These are phyloP conservation scores for Xerocomellus chrysenteron DNA, from an alignment of 768 basidiomycete species.

Conservation along the genomic window DNA sequence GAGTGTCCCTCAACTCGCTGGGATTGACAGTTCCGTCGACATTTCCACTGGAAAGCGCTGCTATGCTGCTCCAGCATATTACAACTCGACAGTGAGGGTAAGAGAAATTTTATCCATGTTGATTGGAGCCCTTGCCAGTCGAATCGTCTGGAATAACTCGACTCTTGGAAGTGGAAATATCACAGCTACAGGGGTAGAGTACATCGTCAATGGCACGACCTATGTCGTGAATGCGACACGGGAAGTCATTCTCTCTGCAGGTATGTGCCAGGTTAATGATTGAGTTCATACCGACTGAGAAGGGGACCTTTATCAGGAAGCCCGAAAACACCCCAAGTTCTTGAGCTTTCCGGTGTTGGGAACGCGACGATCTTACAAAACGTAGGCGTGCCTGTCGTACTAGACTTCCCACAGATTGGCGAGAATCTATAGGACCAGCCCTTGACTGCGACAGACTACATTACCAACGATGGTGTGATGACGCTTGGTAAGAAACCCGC, in stretches of 20 bases:
- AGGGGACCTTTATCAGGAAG: background rate
- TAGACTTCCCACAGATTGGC: background rate
- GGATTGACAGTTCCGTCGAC: background rate
- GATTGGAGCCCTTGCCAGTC: background rate
- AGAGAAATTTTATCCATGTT: background rate
- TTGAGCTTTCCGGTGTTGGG: background rate
- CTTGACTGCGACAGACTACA: background rate
- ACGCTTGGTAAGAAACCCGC: background rate
- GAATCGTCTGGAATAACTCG: background rate
- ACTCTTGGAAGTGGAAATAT: background rate
- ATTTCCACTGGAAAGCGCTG: background rate
- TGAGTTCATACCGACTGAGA: background rate
- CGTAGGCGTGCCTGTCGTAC: background rate
- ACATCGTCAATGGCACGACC: background rate
- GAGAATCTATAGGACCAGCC: slow-evolving; percentile 3
- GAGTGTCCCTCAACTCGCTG: background rate
- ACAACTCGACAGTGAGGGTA: background rate
- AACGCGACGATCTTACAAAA: background rate
- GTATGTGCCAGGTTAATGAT: background rate
- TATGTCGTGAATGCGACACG: background rate
- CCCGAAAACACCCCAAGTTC: background rate
- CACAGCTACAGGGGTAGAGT: background rate
- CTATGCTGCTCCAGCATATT: background rate
- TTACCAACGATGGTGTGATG: background rate
- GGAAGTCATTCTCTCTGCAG: background rate